A percentile compares a stretch with the other conserved stretches of the same genome.
Conservation (phyloP, 2,329 filamentous ascomycete genomes). For the Fragosphaeria purpurea region DNA sequence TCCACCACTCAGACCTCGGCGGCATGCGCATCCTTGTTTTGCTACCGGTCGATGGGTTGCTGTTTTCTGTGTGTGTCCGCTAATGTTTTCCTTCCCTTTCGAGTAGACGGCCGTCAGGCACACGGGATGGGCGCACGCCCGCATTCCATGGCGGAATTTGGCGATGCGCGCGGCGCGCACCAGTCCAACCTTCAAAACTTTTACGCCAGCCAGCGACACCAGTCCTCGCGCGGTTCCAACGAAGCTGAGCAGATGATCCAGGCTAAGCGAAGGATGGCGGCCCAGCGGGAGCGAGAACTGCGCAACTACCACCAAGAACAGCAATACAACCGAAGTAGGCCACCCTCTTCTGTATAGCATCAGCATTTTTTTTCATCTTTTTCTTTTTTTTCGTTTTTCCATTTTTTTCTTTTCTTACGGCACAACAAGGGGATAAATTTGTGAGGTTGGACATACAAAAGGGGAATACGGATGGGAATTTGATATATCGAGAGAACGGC, state of each 20-base stretch:
- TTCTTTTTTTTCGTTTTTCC: not conserved
- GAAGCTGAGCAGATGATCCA: slow-evolving; percentile 99
- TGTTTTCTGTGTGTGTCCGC: not conserved
- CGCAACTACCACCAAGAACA: slow-evolving; percentile 99
- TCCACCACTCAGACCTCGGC: too few relatives aligned
- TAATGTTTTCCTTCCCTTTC: not conserved
- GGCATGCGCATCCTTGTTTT: too few relatives aligned
- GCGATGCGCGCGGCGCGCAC: slow-evolving; percentile 56
- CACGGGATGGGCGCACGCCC: slow-evolving; percentile 58
- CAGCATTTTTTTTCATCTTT: slow-evolving; percentile 19
- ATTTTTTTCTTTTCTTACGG: slow-evolving; percentile 3
- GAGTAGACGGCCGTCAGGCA: slow-evolving; percentile 59
- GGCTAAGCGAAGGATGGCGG: slow-evolving; percentile 97
- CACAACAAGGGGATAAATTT: slow-evolving; percentile 6
- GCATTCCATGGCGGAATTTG: slow-evolving; percentile 78
- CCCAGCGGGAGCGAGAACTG: slow-evolving; percentile 96
- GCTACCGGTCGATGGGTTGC: too few relatives aligned
- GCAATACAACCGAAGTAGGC: slow-evolving; percentile 99
- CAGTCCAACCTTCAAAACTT: slow-evolving; percentile 84
- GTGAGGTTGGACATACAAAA: slow-evolving; percentile 3
- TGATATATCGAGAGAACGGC: slow-evolving; percentile 14
- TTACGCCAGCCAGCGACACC: slow-evolving; percentile 88
- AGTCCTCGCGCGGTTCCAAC: slow-evolving; percentile 68
- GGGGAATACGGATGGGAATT: slow-evolving; percentile 4
- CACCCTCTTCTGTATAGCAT: slow-evolving; percentile 64